Conservation (phyloP, 257 asterid species). For the Plectranthus barbatus region DNA sequence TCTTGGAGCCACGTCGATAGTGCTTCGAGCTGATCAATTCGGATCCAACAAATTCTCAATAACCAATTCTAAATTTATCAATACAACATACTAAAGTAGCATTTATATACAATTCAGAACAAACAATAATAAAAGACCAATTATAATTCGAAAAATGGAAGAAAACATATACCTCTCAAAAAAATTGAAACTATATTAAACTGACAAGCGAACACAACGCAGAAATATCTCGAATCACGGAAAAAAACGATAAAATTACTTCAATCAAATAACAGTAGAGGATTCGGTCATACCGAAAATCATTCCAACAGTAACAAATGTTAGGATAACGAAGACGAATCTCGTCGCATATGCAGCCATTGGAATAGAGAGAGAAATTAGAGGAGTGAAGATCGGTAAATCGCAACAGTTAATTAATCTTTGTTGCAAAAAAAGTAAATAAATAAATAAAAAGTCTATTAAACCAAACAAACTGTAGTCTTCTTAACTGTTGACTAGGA, state of each 20-base stretch:
- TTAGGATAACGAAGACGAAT: conserved; percentile 59
- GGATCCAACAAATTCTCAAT: too few relatives aligned
- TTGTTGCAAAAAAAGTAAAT: too few relatives aligned
- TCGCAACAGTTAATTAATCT: too few relatives aligned
- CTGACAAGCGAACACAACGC: too few relatives aligned
- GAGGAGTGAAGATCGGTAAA: conserved; percentile 11
- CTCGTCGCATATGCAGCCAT: conserved; percentile 27
- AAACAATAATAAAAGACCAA: not conserved
- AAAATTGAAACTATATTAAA: too few relatives aligned
- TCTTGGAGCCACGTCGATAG: not conserved
- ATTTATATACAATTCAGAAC: not conserved
- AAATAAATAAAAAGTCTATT: too few relatives aligned
- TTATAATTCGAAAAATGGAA: too few relatives aligned
- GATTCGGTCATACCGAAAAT: conserved; percentile 43
- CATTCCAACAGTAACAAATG: conserved; percentile 68
- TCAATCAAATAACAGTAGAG: not conserved
- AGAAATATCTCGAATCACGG: not conserved
- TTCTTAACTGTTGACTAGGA: too few relatives aligned
- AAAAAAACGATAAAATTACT: not conserved
- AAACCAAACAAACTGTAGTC: too few relatives aligned
- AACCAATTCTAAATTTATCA: conserved; percentile 2
- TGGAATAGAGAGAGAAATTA: conserved; percentile 11
- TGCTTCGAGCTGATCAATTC: not conserved
- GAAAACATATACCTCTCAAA: too few relatives aligned
- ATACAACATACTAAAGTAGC: not conserved